These are phyloP conservation scores for Hypoxylon sp. DNA, from an alignment of 2,329 filamentous ascomycete genomes.

Conservation along the genomic window DNA sequence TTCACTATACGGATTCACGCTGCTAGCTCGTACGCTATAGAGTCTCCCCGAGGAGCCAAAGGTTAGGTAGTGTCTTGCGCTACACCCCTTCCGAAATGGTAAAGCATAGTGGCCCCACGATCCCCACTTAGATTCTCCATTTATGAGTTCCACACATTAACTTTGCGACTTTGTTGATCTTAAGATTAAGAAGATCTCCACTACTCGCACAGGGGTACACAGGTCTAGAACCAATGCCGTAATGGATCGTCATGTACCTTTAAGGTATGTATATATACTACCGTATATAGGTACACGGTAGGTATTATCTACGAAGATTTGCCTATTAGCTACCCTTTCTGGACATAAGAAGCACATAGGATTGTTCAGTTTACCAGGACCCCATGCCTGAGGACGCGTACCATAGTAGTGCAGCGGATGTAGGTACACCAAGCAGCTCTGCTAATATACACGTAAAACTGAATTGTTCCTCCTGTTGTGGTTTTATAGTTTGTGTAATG, in stretches of 20 bases:
- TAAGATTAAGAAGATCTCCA: neutral
- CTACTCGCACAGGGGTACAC: neutral
- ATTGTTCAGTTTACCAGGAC: neutral
- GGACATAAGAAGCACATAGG: neutral
- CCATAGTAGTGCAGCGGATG: neutral
- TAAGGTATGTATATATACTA: too few relatives aligned
- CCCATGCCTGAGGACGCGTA: neutral
- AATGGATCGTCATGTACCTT: neutral
- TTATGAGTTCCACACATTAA: neutral
- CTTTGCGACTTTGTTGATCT: neutral
- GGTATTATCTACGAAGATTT: neutral
- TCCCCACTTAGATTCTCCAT: neutral
- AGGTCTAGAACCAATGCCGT: neutral
- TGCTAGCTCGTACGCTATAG: neutral
- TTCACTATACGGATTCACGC: neutral
- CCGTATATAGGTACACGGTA: too few relatives aligned
- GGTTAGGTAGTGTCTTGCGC: neutral
- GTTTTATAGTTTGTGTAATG: neutral
- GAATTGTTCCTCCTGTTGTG: neutral
- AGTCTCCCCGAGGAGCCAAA: neutral
- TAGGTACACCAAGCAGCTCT: neutral
- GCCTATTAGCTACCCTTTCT: neutral
- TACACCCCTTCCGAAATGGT: neutral
- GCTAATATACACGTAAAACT: neutral
- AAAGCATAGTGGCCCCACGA: neutral